Percentiles rank a stretch among this genome's conserved stretches.
Evolutionary conservation across 345 rosid genomes (phyloP).

Genomic region (Toxicodendron radicans): DNA sequence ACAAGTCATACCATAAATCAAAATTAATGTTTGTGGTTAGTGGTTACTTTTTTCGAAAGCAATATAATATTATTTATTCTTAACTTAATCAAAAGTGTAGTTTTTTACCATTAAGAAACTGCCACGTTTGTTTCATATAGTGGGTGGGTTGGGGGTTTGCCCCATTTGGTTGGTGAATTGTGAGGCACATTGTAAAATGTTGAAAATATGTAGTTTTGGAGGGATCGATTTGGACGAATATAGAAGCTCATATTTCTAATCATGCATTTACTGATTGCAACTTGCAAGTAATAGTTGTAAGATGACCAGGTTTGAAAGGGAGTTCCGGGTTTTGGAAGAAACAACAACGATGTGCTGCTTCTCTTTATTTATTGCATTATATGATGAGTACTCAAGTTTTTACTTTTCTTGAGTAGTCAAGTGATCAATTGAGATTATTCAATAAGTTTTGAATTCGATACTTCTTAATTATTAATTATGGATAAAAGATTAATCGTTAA

Average conservation of each 20-base stretch:
- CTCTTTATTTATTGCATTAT: not conserved
- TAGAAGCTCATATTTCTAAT: not conserved
- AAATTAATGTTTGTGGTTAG: too few relatives aligned
- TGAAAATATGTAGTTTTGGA: conserved; percentile 10
- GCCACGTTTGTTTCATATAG: not conserved
- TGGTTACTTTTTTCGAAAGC: too few relatives aligned
- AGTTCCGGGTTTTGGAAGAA: not conserved
- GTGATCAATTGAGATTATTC: too few relatives aligned
- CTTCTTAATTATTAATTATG: too few relatives aligned
- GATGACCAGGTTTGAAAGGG: not conserved
- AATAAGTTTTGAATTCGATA: too few relatives aligned
- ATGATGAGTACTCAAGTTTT: too few relatives aligned
- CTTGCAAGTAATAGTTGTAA: too few relatives aligned
- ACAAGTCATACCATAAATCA: conserved; percentile 18
- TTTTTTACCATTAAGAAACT: not conserved
- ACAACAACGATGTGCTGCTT: not conserved
- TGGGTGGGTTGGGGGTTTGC: too few relatives aligned
- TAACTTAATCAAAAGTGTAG: not conserved
- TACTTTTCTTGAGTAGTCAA: too few relatives aligned
- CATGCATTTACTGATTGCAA: not conserved
- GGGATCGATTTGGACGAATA: conserved; percentile 4
- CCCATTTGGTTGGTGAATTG: not conserved
- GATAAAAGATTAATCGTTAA: too few relatives aligned
- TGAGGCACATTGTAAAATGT: not conserved
- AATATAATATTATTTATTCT: not conserved